Evolutionary conservation across 179 eudicot species (phyloP).

Genomic region (Heliamphora pulchella): DNA sequence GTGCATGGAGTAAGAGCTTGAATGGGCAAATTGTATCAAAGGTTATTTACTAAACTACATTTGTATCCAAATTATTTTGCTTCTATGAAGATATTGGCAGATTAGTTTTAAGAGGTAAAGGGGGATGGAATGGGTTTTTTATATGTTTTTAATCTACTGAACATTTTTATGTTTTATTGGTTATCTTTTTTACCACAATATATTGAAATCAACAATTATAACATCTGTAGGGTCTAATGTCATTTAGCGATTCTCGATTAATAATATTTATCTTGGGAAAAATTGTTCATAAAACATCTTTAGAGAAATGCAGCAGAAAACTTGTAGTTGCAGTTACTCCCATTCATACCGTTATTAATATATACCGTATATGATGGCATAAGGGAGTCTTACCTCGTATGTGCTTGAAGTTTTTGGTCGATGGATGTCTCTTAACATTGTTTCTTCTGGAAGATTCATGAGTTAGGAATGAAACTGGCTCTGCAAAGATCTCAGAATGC

Average conservation of each 20-base stretch:
- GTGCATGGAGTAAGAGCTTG: neutral
- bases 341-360: neutral
- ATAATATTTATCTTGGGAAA: neutral
- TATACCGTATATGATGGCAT: neutral
- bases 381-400: neutral
- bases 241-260: neutral
- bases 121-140: neutral
- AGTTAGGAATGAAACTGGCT: conserved; percentile 83
- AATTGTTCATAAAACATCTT: neutral
- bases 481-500: conserved; percentile 79
- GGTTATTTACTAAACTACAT: neutral
- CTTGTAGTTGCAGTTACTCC: neutral
- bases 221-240: neutral
- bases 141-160: neutral
- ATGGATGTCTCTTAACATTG: conserved; percentile 10
- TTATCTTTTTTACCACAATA: neutral
- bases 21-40: neutral
- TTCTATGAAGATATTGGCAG: conserved; percentile 10
- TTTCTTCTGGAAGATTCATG: conserved; percentile 63
- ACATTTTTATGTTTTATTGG: no score
- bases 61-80: neutral
- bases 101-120: neutral
- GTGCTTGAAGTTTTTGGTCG: neutral
- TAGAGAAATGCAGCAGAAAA: neutral
- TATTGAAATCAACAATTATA: neutral